Evolutionary conservation across 345 rosid species (phyloP).

Genomic region (Aegle marmelos): DNA sequence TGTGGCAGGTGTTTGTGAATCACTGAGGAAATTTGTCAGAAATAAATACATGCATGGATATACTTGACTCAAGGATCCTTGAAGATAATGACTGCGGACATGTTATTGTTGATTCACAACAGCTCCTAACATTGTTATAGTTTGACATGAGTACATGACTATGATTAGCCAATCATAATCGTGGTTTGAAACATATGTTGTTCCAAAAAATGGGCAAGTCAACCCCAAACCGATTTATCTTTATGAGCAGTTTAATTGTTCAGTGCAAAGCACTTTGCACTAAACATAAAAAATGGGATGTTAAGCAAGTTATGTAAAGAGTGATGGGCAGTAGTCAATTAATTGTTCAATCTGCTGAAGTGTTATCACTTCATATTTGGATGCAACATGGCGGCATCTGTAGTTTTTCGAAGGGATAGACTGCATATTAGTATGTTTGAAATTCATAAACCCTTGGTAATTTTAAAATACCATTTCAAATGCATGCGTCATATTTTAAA

Average conservation of each 20-base stretch:
- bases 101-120: neutral
- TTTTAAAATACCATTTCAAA: neutral
- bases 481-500: neutral
- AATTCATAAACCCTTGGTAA: neutral
- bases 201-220: neutral
- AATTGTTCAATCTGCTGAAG: neutral
- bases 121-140: neutral
- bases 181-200: neutral
- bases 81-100: neutral
- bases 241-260: neutral
- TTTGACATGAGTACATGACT: neutral
- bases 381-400: neutral
- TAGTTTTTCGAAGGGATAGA: neutral
- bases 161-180: neutral
- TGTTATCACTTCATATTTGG: neutral
- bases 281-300: neutral
- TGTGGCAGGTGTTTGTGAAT: neutral
- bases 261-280: neutral
- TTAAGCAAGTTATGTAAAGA: neutral
- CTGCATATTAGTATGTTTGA: neutral
- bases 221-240: neutral
- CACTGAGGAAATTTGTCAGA: neutral
- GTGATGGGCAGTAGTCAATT: neutral
- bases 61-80: neutral
- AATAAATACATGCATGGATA: neutral